Base-by-base conservation (phyloP, 345 rosid genomes). In the Reutealis trisperma region DNA sequence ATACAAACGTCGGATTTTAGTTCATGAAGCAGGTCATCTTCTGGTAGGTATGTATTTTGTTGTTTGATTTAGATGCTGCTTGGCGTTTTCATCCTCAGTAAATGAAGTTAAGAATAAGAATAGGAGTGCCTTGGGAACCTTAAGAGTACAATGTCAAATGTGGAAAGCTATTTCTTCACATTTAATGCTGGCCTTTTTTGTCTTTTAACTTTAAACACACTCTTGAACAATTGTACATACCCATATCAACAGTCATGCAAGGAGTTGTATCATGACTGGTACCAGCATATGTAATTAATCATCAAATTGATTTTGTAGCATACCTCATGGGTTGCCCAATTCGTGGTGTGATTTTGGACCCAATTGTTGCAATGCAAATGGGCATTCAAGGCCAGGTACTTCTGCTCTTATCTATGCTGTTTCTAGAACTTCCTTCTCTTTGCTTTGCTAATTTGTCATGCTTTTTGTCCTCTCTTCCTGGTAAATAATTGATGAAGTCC, bases 11-110 rank as follows among this genome's bases (percentile, higher is more conserved):
- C 84, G 97, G 71, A 92, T 95, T 77, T 76, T 95, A 55, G 94
- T 95, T 88, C 99, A 95, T 73, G 99, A 95, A 88, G 97, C 99
- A 0, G 99, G 98, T 65, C 97, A 93, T 86, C 91, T 93, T 75
- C 87, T 93, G 73, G 85, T 87, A 62, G 98, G 99, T 92, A 88
- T 67, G 75, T 67, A 37, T 32, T 54, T 55, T 63, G 34, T 69
- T 41, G 27, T 60, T 55, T 69, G 10, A 32, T 76, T 77, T 63
- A 8, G n/a, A 51, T 69, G 62, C 44, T 75, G 47, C 61, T 30
- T 47, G 30, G 3, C 75, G 25, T 45, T 21, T 27, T 54, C 44
- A 34, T n/a, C 54, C 13, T 59, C 14, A 9, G 24, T 22, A 21
- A 74, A 63, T 63, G 27, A 49, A 32, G 24, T 49, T 16, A 34